These are phyloP conservation scores for Mycena rosella DNA, from an alignment of 768 basidiomycete genomes.

Conservation along the genomic window DNA sequence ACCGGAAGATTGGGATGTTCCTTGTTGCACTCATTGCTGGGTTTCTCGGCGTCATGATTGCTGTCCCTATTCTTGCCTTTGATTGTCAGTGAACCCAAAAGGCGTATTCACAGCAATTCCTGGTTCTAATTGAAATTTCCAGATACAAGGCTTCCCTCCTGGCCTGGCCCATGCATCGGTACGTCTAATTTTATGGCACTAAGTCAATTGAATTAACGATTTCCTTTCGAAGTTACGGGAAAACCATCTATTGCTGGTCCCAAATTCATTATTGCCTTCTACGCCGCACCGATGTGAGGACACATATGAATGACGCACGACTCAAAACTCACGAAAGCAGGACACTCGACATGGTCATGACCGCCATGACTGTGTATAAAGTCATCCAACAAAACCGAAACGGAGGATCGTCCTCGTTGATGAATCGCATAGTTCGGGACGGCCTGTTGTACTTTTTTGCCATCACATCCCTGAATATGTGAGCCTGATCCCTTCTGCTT, in stretches of 20 bases:
- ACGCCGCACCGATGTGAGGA: slow-evolving; percentile 33
- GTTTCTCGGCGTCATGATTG: slow-evolving; percentile 37
- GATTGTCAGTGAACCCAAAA: slow-evolving; percentile 21
- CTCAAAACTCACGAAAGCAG: slow-evolving; percentile 2
- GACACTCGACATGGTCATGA: slow-evolving; percentile 35
- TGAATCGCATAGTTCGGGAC: slow-evolving; percentile 34
- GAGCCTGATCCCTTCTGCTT: background rate
- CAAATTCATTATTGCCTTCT: slow-evolving; percentile 37
- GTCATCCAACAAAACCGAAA: slow-evolving; percentile 23
- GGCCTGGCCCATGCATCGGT: slow-evolving; percentile 36
- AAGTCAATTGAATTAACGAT: no score
- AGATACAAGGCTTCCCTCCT: slow-evolving; percentile 32
- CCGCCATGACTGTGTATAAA: slow-evolving; percentile 28
- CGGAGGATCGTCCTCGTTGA: slow-evolving; percentile 25
- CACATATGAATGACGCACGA: no score
- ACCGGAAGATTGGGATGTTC: slow-evolving; percentile 20
- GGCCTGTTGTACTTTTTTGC: slow-evolving; percentile 35
- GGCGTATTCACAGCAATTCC: background rate
- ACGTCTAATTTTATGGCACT: background rate
- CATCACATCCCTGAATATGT: slow-evolving; percentile 34
- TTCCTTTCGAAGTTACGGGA: slow-evolving; percentile 22
- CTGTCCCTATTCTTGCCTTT: slow-evolving; percentile 34
- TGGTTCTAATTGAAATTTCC: background rate
- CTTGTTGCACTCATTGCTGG: slow-evolving; percentile 23
- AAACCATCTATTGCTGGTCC: slow-evolving; percentile 36